These are phyloP conservation scores for Macrophomina phaseolina DNA, from an alignment of 2,329 filamentous ascomycete species.

Conservation along the genomic window DNA sequence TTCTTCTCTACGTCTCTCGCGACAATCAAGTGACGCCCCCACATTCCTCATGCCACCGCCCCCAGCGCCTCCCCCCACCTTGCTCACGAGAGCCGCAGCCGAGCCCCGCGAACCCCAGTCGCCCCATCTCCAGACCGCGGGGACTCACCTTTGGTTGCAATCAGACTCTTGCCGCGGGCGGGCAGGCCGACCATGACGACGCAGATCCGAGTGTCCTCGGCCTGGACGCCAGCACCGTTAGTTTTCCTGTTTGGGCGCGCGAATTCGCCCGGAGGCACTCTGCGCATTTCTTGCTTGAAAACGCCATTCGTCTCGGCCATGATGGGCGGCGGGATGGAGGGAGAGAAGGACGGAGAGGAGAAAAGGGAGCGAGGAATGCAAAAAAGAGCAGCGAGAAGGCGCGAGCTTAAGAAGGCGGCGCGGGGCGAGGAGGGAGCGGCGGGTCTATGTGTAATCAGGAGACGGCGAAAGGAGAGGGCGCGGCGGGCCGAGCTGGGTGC, in stretches of 20 bases:
- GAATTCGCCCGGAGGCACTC: conserved; percentile 50
- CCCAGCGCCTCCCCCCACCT: conserved; percentile 23
- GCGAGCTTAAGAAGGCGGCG: conserved; percentile 21
- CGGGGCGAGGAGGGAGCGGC: conserved; percentile 20
- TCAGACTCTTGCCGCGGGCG: conserved; percentile 94
- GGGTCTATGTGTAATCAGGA: conserved; percentile 24
- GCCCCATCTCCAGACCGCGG: conserved; percentile 11
- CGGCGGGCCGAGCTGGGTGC: conserved; percentile 27
- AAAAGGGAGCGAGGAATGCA: background rate
- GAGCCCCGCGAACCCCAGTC: conserved; percentile 22
- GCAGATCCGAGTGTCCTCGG: conserved; percentile 94
- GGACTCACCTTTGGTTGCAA: conserved; percentile 89
- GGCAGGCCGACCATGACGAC: conserved; percentile 99
- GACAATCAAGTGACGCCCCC: conserved; percentile 18
- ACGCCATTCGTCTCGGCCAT: conserved; percentile 43
- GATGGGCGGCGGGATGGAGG: conserved; percentile 7
- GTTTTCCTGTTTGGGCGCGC: conserved; percentile 52
- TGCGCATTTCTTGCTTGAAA: conserved; percentile 47
- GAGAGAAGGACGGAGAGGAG: background rate
- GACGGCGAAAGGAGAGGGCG: conserved; percentile 25
- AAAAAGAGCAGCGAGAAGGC: background rate
- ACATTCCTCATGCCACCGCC: conserved; percentile 23
- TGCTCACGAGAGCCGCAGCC: conserved; percentile 20
- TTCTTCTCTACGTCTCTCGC: background rate
- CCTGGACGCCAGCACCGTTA: conserved; percentile 77